These are phyloP conservation scores for Serendipita vermifera DNA, from an alignment of 768 basidiomycete genomes.

Conservation along the genomic window DNA sequence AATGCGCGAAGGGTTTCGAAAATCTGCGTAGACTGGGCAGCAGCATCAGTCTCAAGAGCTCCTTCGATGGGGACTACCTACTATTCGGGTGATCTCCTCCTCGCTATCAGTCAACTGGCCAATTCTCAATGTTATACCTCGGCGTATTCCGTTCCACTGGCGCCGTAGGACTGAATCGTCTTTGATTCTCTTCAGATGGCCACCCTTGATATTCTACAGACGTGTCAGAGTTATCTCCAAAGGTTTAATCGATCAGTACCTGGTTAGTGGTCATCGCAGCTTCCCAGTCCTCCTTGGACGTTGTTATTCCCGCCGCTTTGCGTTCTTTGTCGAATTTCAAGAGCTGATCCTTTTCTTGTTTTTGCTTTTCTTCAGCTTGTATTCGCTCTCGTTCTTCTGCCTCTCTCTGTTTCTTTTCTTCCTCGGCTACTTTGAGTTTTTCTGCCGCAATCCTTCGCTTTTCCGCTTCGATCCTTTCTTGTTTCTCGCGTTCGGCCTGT, in stretches of 20 bases:
- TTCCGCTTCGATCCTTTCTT: constrained; percentile 23
- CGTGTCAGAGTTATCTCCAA: constrained; percentile 13
- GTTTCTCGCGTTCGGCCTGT: constrained; percentile 26
- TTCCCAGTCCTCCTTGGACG: constrained; percentile 52
- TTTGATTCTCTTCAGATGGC: constrained; percentile 54
- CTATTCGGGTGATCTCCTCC: constrained; percentile 47
- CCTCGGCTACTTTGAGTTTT: constrained; percentile 15
- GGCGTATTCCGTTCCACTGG: constrained; percentile 52
- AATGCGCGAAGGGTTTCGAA: constrained; percentile 29
- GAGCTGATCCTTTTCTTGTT: constrained; percentile 26
- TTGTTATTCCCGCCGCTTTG: constrained; percentile 36
- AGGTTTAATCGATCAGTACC: constrained; percentile 27
- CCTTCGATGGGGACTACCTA: constrained; percentile 27
- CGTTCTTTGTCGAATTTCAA: constrained; percentile 13
- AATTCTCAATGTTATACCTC: constrained; percentile 75
- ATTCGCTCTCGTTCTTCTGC: constrained; percentile 12
- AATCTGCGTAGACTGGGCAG: constrained; percentile 30
- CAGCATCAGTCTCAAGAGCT: constrained; percentile 16
- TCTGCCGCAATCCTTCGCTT: constrained; percentile 8
- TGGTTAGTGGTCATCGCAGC: constrained; percentile 39
- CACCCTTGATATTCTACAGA: constrained; percentile 46
- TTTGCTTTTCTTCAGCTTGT: constrained; percentile 24
- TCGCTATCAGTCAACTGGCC: constrained; percentile 72
- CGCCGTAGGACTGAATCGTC: constrained; percentile 39
- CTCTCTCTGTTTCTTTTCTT: neutral